Conservation (phyloP, 345 rosid genomes). For the Punica granatum region DNA sequence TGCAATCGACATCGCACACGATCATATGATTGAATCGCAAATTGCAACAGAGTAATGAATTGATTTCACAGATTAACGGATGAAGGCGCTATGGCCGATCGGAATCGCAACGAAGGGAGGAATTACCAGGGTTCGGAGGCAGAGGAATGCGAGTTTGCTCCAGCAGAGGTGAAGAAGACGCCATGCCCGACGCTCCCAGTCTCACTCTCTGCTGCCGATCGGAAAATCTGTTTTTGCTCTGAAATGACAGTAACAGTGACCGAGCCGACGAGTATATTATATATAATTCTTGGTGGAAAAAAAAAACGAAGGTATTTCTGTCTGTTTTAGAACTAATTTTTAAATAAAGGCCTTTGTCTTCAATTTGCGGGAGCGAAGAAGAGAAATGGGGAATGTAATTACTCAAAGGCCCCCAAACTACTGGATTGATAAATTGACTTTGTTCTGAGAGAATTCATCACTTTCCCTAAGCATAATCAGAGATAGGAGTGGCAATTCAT, state of each 20-base stretch:
- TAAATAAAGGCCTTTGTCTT: too few relatives aligned
- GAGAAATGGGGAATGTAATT: background rate
- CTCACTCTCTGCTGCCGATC: slow-evolving; percentile 1
- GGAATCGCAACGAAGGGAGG: background rate
- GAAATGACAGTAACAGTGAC: background rate
- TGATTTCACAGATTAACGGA: background rate
- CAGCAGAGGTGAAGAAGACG: slow-evolving; percentile 11
- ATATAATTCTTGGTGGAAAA: background rate
- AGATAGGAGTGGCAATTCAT: too few relatives aligned
- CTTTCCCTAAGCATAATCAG: too few relatives aligned
- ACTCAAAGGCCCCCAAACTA: background rate
- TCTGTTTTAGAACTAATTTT: too few relatives aligned
- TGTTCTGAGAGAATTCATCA: too few relatives aligned
- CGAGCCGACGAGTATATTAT: background rate
- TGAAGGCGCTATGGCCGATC: background rate
- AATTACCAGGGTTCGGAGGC: slow-evolving; percentile 17
- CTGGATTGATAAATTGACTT: too few relatives aligned
- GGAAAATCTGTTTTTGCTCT: background rate
- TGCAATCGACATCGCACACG: background rate
- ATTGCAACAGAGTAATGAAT: background rate
- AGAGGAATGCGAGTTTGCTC: slow-evolving; percentile 9
- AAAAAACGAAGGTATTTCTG: background rate
- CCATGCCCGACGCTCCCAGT: background rate
- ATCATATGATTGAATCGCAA: background rate
- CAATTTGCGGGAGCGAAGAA: background rate